Percentiles rank a stretch among this genome's conserved stretches.
Conservation (phyloP, 225 moss, liverwort and hornwort genomes). For the Asterella californica region DNA sequence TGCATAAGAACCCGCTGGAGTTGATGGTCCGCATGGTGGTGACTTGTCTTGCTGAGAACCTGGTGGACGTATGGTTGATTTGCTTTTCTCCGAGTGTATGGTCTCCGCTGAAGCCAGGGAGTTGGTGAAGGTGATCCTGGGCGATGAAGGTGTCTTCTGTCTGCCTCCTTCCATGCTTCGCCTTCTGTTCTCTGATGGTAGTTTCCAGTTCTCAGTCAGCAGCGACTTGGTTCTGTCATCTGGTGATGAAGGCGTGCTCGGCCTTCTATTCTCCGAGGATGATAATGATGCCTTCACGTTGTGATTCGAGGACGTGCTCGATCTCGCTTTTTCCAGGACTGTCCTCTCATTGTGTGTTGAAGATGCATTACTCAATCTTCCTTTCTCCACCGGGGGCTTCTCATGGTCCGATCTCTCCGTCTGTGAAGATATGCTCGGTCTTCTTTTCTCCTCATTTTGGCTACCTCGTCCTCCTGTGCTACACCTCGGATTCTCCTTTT, state of each 20-base stretch:
- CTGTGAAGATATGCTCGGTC: conserved; percentile 5
- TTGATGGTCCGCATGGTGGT: background rate
- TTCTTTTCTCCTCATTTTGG: conserved; percentile 2
- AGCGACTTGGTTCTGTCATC: conserved; percentile 1
- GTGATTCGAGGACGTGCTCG: background rate
- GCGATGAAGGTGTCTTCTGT: conserved; percentile 7
- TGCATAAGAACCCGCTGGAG: background rate
- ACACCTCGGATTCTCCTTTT: background rate
- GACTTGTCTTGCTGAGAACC: background rate
- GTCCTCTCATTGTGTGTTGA: background rate
- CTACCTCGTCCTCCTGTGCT: background rate
- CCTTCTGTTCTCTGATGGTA: background rate
- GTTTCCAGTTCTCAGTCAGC: background rate
- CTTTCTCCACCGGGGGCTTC: background rate
- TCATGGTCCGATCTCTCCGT: background rate
- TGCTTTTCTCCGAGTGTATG: background rate
- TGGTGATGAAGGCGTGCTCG: conserved; percentile 2
- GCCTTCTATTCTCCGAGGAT: background rate
- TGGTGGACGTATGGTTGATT: background rate
- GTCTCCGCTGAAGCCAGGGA: background rate
- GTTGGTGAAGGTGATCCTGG: background rate
- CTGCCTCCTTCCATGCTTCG: conserved; percentile 7
- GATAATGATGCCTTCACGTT: background rate
- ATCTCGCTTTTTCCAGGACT: background rate
- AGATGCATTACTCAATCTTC: background rate